Conservation (phyloP, 352 stramenopile species). For the Blastocystis sp. region DNA sequence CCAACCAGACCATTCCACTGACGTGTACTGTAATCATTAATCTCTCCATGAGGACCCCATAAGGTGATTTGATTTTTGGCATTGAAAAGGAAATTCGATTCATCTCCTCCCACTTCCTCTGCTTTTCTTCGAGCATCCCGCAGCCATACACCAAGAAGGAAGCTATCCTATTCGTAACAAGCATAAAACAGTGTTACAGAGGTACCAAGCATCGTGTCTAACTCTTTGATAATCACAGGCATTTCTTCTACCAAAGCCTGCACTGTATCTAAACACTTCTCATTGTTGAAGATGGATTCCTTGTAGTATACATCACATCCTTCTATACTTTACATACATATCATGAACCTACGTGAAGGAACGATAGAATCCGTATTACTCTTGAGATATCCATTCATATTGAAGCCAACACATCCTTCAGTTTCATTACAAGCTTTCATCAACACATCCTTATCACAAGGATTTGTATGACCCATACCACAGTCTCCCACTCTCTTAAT, state of each 20-base stretch:
- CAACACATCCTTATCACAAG: conserved; percentile 7
- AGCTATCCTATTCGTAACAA: conserved; percentile 16
- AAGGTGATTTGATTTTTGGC: conserved; percentile 61
- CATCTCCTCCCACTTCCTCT: conserved; percentile 26
- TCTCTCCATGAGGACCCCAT: conserved; percentile 58
- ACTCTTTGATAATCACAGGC: conserved; percentile 8
- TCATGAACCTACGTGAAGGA: not conserved
- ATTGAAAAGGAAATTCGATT: conserved; percentile 47
- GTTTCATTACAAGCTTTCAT: conserved; percentile 28
- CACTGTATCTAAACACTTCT: not conserved
- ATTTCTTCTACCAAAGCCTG: not conserved
- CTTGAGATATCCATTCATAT: conserved; percentile 61
- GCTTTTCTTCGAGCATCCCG: conserved; percentile 33
- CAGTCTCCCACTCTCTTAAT: not conserved
- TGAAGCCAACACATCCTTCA: conserved; percentile 45
- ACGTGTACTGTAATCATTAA: conserved; percentile 39
- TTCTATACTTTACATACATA: not conserved
- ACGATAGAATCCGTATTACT: conserved; percentile 29
- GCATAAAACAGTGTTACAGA: not conserved
- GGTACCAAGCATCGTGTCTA: conserved; percentile 20
- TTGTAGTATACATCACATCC: conserved; percentile 15
- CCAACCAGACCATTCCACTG: conserved; percentile 47
- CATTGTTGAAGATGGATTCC: conserved; percentile 26
- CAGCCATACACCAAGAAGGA: conserved; percentile 28
- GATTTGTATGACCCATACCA: not conserved